phyloP scores from a whole-genome alignment of 2,329 filamentous ascomycete genomes.

The Fusarium sp. region DNA sequence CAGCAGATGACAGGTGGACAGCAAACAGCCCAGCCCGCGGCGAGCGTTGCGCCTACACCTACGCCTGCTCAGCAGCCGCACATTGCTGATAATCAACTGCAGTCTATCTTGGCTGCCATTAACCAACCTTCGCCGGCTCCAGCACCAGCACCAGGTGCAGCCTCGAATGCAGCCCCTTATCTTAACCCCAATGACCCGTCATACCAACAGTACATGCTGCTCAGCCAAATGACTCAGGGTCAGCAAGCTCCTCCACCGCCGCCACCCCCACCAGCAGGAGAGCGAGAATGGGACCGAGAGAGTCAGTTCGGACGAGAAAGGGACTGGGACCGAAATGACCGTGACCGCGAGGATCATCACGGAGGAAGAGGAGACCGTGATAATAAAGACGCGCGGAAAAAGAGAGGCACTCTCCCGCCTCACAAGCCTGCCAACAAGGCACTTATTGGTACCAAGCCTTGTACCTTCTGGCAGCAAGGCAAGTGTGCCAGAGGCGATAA shows the following conservation, averaged over 20 bases:
- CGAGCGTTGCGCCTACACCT: slow-evolving; percentile 31
- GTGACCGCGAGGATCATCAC: slow-evolving; percentile 53
- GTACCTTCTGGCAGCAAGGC: slow-evolving; percentile 77
- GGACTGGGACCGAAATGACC: slow-evolving; percentile 34
- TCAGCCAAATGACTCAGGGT: slow-evolving; percentile 55
- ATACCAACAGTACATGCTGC: slow-evolving; percentile 58
- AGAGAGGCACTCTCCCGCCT: slow-evolving; percentile 56
- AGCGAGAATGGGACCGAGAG: slow-evolving; percentile 52
- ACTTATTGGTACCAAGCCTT: slow-evolving; percentile 75
- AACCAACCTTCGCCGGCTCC: slow-evolving; percentile 53
- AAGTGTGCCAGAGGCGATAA: slow-evolving; percentile 79
- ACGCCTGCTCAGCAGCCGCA: slow-evolving; percentile 47
- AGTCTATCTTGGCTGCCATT: slow-evolving; percentile 61
- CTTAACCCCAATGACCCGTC: slow-evolving; percentile 57
- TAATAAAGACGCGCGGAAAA: slow-evolving; percentile 57
- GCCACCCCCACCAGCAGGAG: slow-evolving; percentile 46
- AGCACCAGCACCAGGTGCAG: slow-evolving; percentile 41
- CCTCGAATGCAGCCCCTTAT: slow-evolving; percentile 41
- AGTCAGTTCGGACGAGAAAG: slow-evolving; percentile 47
- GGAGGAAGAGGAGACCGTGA: slow-evolving; percentile 51
- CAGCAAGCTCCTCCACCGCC: slow-evolving; percentile 47
- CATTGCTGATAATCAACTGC: slow-evolving; percentile 56
- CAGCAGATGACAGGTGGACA: slow-evolving; percentile 58
- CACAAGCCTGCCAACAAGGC: slow-evolving; percentile 66
- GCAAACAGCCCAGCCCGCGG: slow-evolving; percentile 35